phyloP scores from a whole-genome alignment of 345 rosid genomes.

The Firmiana major region DNA sequence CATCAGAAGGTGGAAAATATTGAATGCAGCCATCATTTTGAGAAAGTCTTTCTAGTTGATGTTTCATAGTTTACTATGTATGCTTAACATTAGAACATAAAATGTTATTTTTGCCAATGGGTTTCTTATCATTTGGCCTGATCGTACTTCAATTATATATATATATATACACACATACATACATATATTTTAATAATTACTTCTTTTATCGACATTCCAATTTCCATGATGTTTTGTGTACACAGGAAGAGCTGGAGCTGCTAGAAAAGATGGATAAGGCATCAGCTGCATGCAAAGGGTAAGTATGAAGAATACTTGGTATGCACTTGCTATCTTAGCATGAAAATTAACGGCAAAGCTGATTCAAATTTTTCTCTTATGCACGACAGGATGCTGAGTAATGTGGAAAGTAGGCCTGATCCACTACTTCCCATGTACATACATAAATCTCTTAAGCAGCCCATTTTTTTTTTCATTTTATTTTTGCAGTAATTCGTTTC shows the following conservation, averaged over 20 bases:
- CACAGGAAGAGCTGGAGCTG: constrained; percentile 76
- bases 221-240: background rate
- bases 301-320: constrained; percentile 18
- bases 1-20: background rate
- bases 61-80: background rate
- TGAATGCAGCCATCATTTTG: background rate
- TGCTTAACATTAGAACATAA: background rate
- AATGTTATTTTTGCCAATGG: background rate
- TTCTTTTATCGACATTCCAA: background rate
- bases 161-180: too few relatives aligned
- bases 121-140: background rate
- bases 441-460: constrained; percentile 6
- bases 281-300: constrained; percentile 76
- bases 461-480: background rate
- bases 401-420: constrained; percentile 60
- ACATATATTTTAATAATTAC: background rate
- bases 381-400: constrained; percentile 46
- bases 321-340: background rate
- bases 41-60: background rate
- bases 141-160: background rate
- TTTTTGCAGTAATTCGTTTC: background rate
- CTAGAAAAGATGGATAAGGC: constrained; percentile 70
- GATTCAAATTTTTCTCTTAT: constrained; percentile 9
- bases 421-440: constrained; percentile 68
- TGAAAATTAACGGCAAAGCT: background rate